These are phyloP conservation scores for Talaromyces ruber DNA, from an alignment of 495 filamentous ascomycete genomes.

Conservation along the genomic window DNA sequence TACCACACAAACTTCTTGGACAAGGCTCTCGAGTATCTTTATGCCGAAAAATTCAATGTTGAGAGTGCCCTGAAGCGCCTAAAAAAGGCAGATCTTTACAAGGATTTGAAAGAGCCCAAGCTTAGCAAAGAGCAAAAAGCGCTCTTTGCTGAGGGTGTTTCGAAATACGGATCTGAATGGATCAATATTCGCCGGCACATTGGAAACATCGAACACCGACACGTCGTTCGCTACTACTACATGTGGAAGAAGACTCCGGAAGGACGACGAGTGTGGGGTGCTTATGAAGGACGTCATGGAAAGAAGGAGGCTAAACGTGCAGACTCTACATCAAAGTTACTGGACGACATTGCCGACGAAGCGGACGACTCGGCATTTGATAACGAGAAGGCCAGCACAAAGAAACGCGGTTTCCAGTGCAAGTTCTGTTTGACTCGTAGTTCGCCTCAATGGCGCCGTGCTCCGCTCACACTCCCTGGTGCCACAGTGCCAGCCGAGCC, in stretches of 20 bases:
- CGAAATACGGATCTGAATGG: slow-evolving; percentile 86
- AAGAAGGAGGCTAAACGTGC: slow-evolving; percentile 68
- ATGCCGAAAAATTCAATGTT: slow-evolving; percentile 58
- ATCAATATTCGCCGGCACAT: slow-evolving; percentile 77
- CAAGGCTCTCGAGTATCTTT: slow-evolving; percentile 70
- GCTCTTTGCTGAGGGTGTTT: slow-evolving; percentile 85
- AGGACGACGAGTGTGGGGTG: slow-evolving; percentile 83
- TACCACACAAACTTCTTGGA: slow-evolving; percentile 82
- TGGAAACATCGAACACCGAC: slow-evolving; percentile 57
- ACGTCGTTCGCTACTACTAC: slow-evolving; percentile 90
- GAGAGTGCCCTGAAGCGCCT: slow-evolving; percentile 68
- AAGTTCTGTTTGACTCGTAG: slow-evolving; percentile 79
- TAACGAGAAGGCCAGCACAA: slow-evolving; percentile 67
- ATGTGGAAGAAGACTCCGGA: slow-evolving; percentile 93
- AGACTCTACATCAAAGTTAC: slow-evolving; percentile 56
- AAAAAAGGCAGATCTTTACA: slow-evolving; percentile 54
- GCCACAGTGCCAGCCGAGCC: slow-evolving; percentile 62
- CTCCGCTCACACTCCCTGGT: slow-evolving; percentile 66
- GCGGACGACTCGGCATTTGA: slow-evolving; percentile 96
- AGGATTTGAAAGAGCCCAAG: slow-evolving; percentile 79
- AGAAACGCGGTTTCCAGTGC: slow-evolving; percentile 82
- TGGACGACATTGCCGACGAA: slow-evolving; percentile 89
- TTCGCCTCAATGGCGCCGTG: slow-evolving; percentile 87
- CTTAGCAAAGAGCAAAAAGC: slow-evolving; percentile 70
- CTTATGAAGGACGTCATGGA: slow-evolving; percentile 73